Base-by-base conservation (phyloP, 2,329 filamentous ascomycete species). In the Claviceps paspali region DNA sequence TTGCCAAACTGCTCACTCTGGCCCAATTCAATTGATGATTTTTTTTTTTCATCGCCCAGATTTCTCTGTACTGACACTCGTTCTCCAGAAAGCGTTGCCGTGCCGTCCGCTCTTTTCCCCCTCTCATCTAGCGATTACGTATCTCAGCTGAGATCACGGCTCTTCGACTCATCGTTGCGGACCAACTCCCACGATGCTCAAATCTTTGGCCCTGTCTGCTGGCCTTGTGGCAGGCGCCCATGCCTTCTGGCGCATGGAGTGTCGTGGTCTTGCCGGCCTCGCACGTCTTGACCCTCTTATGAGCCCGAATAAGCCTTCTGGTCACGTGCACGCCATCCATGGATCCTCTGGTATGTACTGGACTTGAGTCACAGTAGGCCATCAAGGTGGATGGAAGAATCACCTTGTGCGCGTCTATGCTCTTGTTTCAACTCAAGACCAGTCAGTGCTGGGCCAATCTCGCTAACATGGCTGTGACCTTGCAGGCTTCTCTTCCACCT, bases 161-260 rank as follows among this genome's bases (percentile, higher is more conserved):
- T 24, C 17, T 14, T n/a, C 10, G 11, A 7, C 14, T 15, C 6
- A 24, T 17, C 17, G 9, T 31, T 28, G 23, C 18, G n/a, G 12
- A 10, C 8, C 18, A 34, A 27, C 36, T 40, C 36, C 27, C 43
- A 45, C 23, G 33, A 61, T 62, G 57, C 48, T 57, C 46, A 59
- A 53, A 43, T 50, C 49, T 27, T 36, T 54, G 42, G 47, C 52
- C 43, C 44, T 59, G 33, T 50, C 55, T 14, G 52, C 50, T 30
- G 52, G 52, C 46, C 49, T 62, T 22, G 44, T 60, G 27, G 52
- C 53, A 29, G 47, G 60, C 40, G 67, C 65, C 33, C 53, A 69
- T 47, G 86, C 81, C 41, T 94, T 94, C 60, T 94, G 83, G 83
- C 83, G 86, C 53, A 82, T 94, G 70, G 80, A 84, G 49, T 94